Base-by-base conservation (phyloP, 371 early-diverging fungal species). In the Smittium culicis region DNA sequence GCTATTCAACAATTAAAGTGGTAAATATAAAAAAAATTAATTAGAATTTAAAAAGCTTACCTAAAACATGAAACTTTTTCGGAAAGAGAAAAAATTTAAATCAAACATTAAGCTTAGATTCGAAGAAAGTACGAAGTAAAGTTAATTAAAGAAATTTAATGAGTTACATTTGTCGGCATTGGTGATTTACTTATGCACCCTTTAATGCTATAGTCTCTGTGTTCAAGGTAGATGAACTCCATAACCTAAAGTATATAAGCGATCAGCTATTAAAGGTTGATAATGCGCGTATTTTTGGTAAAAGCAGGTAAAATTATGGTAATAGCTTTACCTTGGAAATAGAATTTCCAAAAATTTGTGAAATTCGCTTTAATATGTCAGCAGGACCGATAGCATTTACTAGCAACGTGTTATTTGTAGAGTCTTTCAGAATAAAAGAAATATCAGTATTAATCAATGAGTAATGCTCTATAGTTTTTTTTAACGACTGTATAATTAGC, bases 311-410 rank as follows among this genome's bases (percentile, higher is more conserved):
- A n/a, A n/a, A n/a, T n/a, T n/a, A n/a, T n/a, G n/a, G n/a, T n/a
- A n/a, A n/a, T n/a, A n/a, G n/a, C n/a, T 59, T 59, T 63, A 63
- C 63, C 5, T 64, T 34, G 14, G 65, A 34, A 8, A 64, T 54
- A 35, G 34, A 3, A 24, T 11, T 35, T 1, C 65, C 35, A 27
- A 34, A 64, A 11, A 64, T 34, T 28, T 64, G 65, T 11, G 45
- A 34, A 45, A 64, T 64, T 14, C 65, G 34, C 17, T 64, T 34
- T 35, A 17, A 5, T 5, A 64, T 5, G 27, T 64, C 30, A n/a
- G 34, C 54, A 35, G 65, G 65, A 1, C 65, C 65, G 11, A 34
- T 25, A 29, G 14, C 2, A n/a, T 8, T 35, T 5, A 35, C 16
- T 54, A 64, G 14, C 2, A 5, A 17, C n/a, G 8, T 62, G 29